Percentiles rank a stretch among this genome's conserved stretches.
Evolutionary conservation across 2,329 filamentous ascomycete genomes (phyloP).

Genomic region (Tricladium varicosporioides): DNA sequence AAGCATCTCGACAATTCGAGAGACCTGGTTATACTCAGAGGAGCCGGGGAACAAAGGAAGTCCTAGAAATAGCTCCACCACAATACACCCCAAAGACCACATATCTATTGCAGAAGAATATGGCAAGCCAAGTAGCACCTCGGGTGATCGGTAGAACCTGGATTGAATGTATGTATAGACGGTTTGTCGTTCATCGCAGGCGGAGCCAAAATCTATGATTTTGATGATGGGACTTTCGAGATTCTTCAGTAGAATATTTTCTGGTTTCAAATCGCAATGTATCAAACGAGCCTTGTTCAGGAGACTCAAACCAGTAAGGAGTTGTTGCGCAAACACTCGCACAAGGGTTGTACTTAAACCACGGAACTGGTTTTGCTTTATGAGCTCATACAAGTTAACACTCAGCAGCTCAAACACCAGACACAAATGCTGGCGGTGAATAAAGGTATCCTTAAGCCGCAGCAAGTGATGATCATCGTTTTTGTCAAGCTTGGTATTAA

Average conservation of each 20-base stretch:
- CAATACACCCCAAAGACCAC: constrained; percentile 98
- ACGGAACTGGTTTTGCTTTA: constrained; percentile 99
- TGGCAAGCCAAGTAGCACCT: constrained; percentile 90
- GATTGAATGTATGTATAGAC: constrained; percentile 99
- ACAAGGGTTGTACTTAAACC: constrained; percentile 95
- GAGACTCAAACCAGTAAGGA: constrained; percentile 87
- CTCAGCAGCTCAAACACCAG: constrained; percentile 94
- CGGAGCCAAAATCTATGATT: constrained; percentile 98
- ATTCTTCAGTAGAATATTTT: constrained; percentile 97
- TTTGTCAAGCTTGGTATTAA: constrained; percentile 98
- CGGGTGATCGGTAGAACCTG: constrained; percentile 93
- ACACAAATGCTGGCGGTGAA: constrained; percentile 94
- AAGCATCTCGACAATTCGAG: constrained; percentile 96
- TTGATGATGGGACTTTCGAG: constrained; percentile 99
- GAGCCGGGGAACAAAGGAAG: constrained; percentile 94
- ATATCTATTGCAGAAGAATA: constrained; percentile 99
- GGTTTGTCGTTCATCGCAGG: constrained; percentile 95
- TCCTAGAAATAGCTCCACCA: constrained; percentile 94
- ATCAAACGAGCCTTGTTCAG: constrained; percentile 96
- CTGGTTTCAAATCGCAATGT: constrained; percentile 96
- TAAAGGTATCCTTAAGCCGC: constrained; percentile 95
- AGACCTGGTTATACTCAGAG: constrained; percentile 98
- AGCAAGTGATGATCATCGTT: constrained; percentile 97
- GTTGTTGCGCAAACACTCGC: constrained; percentile 93
- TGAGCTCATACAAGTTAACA: constrained; percentile 96